A percentile compares a stretch with the other conserved stretches of the same genome.
Conservation (phyloP, 225 moss, liverwort and hornwort species). For the Pleurozium schreberi region DNA sequence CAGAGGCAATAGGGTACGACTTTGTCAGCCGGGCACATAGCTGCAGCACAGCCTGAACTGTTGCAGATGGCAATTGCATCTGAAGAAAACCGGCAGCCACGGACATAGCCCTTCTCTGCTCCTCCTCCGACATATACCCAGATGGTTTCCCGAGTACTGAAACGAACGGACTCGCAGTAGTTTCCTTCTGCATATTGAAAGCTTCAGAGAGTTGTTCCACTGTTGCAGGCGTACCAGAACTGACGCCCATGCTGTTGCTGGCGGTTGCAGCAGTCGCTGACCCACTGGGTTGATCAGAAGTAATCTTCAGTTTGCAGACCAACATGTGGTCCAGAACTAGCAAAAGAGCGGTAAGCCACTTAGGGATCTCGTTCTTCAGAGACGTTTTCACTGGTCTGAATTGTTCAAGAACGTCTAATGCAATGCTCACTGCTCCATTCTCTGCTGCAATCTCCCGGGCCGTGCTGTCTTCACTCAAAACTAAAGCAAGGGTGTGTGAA, state of each 20-base stretch:
- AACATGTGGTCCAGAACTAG: conserved; percentile 80
- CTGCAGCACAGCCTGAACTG: conserved; percentile 83
- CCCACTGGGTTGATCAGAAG: conserved; percentile 45
- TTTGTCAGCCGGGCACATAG: conserved; percentile 89
- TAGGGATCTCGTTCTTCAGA: conserved; percentile 46
- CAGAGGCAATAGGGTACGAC: conserved; percentile 66
- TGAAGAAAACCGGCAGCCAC: conserved; percentile 61
- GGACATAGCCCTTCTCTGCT: conserved; percentile 68
- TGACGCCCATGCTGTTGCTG: conserved; percentile 46
- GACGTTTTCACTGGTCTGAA: conserved; percentile 33
- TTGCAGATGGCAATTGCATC: conserved; percentile 55
- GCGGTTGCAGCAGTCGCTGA: conserved; percentile 32
- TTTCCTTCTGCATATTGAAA: conserved; percentile 17
- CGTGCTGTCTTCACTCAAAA: conserved; percentile 81
- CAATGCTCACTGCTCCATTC: conserved; percentile 49
- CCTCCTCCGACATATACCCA: conserved; percentile 79
- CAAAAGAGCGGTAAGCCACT: conserved; percentile 79
- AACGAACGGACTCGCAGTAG: conserved; percentile 46
- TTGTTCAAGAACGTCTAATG: conserved; percentile 48
- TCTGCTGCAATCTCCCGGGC: conserved; percentile 82
- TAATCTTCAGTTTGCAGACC: conserved; percentile 74
- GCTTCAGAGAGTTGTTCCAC: conserved; percentile 26
- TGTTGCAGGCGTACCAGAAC: conserved; percentile 22
- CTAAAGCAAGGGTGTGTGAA: conserved; percentile 80
- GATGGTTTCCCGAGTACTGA: conserved; percentile 58